Conservation (phyloP, 192 early-diverging fungal genomes). For the Coemansia sp. region DNA sequence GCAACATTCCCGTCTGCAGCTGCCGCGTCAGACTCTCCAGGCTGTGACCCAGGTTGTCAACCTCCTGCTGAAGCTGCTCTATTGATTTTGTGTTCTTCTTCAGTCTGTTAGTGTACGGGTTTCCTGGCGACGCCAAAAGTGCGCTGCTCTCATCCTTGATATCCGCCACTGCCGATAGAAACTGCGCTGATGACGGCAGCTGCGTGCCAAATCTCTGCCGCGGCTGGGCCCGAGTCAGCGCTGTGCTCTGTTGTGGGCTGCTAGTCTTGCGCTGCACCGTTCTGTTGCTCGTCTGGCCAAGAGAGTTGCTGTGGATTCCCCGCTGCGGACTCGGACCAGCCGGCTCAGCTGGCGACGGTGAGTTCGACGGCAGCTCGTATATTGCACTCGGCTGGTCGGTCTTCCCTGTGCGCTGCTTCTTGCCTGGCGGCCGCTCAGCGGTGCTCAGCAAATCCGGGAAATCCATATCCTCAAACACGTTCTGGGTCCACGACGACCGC, state of each 20-base stretch:
- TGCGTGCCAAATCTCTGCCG: conserved; percentile 5
- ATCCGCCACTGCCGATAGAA: not conserved
- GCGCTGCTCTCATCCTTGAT: not conserved
- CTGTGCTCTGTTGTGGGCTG: conserved; percentile 16
- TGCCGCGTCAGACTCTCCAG: conserved; percentile 19
- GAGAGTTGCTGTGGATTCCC: not conserved
- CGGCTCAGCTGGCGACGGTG: conserved; percentile 14
- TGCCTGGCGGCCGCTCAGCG: conserved; percentile 26
- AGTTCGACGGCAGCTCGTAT: conserved; percentile 16
- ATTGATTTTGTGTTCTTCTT: conserved; percentile 28
- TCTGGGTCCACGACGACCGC: conserved; percentile 16
- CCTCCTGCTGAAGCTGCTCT: conserved; percentile 27
- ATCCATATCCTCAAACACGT: conserved; percentile 38
- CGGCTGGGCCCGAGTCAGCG: conserved; percentile 25
- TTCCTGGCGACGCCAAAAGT: conserved; percentile 8
- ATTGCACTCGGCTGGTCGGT: conserved; percentile 1
- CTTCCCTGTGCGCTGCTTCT: conserved; percentile 16
- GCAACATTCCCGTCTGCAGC: conserved; percentile 7
- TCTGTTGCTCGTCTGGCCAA: not conserved
- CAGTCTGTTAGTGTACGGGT: conserved; percentile 2
- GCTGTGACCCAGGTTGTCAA: not conserved
- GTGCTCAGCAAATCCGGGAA: conserved; percentile 21
- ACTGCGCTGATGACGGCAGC: conserved; percentile 9
- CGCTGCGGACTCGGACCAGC: not conserved
- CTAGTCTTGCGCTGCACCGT: conserved; percentile 23